Percentiles rank a stretch among this genome's conserved stretches.
phyloP scores from a whole-genome alignment of 1,284 basidiomycete species.

The Mixia osmundae region DNA sequence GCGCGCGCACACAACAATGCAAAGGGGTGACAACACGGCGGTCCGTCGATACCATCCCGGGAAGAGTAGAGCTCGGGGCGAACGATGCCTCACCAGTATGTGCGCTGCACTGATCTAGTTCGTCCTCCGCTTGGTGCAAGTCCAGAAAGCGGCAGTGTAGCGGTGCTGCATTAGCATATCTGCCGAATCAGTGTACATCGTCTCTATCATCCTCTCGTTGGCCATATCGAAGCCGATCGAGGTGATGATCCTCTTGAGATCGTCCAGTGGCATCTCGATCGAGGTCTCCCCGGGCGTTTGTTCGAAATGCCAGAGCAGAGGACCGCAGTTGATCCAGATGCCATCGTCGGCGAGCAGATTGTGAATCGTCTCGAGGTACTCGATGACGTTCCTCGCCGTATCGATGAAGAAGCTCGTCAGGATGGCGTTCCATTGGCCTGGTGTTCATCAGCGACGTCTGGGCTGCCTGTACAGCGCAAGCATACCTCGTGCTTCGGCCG shows the following conservation, averaged over 20 bases:
- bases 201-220: no score
- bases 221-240: constrained; percentile 63
- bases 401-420: constrained; percentile 97
- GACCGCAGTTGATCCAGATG: constrained; percentile 76
- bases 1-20: no score
- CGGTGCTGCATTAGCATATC: no score
- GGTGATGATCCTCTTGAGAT: constrained; percentile 50
- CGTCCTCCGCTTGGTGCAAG: no score
- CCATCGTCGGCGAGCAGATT: constrained; percentile 30
- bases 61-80: constrained; percentile 1
- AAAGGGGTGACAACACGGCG: no score
- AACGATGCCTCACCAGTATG: neutral
- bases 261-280: constrained; percentile 69
- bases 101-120: no score
- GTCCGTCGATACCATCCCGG: no score
- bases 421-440: constrained; percentile 62
- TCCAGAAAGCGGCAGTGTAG: no score
- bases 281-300: constrained; percentile 59
- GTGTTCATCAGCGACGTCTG: neutral
- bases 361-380: constrained; percentile 63
- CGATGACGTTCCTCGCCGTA: constrained; percentile 78
- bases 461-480: neutral
- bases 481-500: constrained; percentile 28
- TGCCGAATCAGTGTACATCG: no score
- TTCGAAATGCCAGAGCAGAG: constrained; percentile 88